Base-by-base conservation (phyloP, 495 filamentous ascomycete species). In the Pyronema omphalodes region DNA sequence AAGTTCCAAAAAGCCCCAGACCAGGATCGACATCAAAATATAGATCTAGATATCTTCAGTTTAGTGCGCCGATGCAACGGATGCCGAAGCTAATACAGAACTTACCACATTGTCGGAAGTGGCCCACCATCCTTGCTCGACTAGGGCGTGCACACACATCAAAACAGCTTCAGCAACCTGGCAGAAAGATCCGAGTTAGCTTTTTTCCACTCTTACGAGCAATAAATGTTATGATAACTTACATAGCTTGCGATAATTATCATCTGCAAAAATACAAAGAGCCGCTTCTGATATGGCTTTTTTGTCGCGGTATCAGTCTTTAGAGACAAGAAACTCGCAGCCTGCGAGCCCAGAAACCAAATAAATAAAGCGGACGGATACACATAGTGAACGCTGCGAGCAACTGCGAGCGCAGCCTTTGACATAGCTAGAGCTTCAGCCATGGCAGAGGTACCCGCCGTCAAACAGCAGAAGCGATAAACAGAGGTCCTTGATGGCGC, bases 321-420 rank as follows among this genome's bases (percentile, higher is more conserved):
- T 33, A 80, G 65, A 8, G 74, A 77, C 60, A 73, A 80, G 45
- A 76, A 63, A 17, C 74, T 73, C 52, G 77, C 59, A 23, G 67
- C 66, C n/a, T 71, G 67, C 11, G 76, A 66, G 40, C 67, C 48
- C 51, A 74, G 55, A 60, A 78, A 82, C 66, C 77, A 80, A 55
- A 70, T 19, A 46, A 80, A 76, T 49, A 79, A 61, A 36, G 70
- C 54, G 23, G 70, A 65, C 6, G 79, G 79, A 59, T 74, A 78
- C 40, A 65, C 65, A 60, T 81, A 81, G 60, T 74, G 72, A 14
- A 52, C 23, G 19, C 11, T 7, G 37, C 50, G 34, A n/a, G 29
- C 50, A n/a, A n/a, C 19, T 14, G 23, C 9, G 9, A 36, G 23
- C 23, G 29, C 29, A 50, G 18, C 17, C 18, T 9, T 34, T 9